Base-by-base conservation (phyloP, 192 early-diverging fungal genomes). In the Podila verticillata region DNA sequence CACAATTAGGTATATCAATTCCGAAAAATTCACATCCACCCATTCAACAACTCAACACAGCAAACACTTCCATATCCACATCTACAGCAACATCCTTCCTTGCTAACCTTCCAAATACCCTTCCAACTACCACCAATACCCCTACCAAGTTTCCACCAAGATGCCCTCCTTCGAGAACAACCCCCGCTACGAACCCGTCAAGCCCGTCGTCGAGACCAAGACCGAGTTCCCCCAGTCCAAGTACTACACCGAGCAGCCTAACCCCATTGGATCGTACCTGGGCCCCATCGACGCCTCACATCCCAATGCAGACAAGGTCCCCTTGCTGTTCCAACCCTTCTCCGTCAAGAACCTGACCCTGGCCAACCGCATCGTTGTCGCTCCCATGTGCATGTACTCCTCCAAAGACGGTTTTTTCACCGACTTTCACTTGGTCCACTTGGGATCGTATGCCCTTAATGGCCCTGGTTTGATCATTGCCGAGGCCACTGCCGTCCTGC, bases 351-450 rank as follows among this genome's bases (percentile, higher is more conserved):
- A 80, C 4, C 61, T 92, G 35, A 91, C 86, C 92, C 92, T 54
- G 1, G 51, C 51, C 57, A 97, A 97, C 84, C 89, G 94, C 24
- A 75, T 93, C 26, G 84, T 82, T 6, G 90, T 95, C 47, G 88
- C 93, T 24, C 95, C 95, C 57, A 96, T 95, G 95, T 95, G 94
- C 83, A 90, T 87, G 89, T 95, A 93, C 47, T 72, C 70, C 0
- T 80, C 87, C 15, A 63, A 88, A 22, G 90, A 95, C 77, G 95
- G 93, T 0, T 86, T 85, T 31, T 70, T 89, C 48, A 92, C 82
- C 8, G 87, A 93, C 68, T 92, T 83, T 61, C 92, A 95, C 61
- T 49, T 93, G 2, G 87, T 79, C n/a, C 92, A 92, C 75, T 72
- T 83, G 26, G 90, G 93, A 31, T 86, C 91, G 54, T 94, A 85